Percentiles rank a stretch among this genome's conserved stretches.
Conservation (phyloP, 140 eudicot species). For the Cichorium intybus region DNA sequence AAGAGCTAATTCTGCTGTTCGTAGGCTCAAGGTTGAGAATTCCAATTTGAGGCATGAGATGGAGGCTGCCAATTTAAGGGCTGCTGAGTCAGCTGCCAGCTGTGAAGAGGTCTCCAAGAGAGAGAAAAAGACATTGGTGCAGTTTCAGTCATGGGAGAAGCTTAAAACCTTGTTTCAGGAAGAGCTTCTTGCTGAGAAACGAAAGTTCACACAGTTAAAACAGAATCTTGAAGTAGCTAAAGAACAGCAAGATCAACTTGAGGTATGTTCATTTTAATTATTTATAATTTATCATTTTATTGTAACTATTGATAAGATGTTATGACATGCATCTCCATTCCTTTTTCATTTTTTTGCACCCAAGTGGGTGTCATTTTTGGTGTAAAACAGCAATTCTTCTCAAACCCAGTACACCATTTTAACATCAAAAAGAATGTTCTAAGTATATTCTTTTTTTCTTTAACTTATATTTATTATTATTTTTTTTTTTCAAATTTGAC, state of each 20-base stretch:
- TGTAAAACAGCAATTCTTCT: too few species aligned
- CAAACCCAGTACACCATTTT: too few species aligned
- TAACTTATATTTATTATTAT: too few species aligned
- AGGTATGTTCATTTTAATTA: constrained; percentile 45
- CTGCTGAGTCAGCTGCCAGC: constrained; percentile 83
- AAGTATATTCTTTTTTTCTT: too few species aligned
- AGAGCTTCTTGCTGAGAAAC: constrained; percentile 73
- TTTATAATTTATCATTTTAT: neutral
- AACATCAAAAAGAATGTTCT: too few species aligned
- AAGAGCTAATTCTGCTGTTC: constrained; percentile 81
- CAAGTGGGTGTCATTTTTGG: too few species aligned
- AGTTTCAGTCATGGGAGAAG: constrained; percentile 92
- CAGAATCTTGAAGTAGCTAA: constrained; percentile 55
- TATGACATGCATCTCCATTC: too few species aligned
- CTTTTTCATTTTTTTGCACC: too few species aligned
- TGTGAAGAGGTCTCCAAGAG: constrained; percentile 77
- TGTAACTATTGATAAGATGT: neutral
- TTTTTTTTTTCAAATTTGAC: too few species aligned
- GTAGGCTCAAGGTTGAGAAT: constrained; percentile 77
- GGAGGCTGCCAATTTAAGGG: constrained; percentile 81
- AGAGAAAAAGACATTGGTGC: constrained; percentile 76
- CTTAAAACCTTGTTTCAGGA: constrained; percentile 66
- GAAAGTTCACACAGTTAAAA: constrained; percentile 45
- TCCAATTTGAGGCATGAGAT: constrained; percentile 58
- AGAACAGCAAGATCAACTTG: constrained; percentile 58